phyloP scores from a whole-genome alignment of 1,139 yeast species.

The Yamadazyma diospyri region DNA sequence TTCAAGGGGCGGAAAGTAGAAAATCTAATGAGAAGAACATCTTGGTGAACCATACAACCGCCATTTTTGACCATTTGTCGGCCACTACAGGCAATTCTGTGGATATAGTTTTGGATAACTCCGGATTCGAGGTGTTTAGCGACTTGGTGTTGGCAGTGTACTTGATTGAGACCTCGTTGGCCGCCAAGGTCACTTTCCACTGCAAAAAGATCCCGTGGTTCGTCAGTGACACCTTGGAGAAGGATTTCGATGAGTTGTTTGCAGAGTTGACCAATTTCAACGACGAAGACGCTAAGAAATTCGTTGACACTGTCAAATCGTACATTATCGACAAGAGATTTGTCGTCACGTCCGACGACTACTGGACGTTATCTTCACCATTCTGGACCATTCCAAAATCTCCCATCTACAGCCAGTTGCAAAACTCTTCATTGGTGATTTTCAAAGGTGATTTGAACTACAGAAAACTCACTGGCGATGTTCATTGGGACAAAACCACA shows the following conservation, averaged over 20 bases:
- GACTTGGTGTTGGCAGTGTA: constrained; percentile 77
- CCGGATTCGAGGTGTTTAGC: constrained; percentile 92
- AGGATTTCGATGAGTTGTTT: constrained; percentile 65
- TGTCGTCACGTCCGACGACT: constrained; percentile 58
- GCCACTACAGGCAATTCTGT: constrained; percentile 40
- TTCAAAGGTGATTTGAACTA: constrained; percentile 96
- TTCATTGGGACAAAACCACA: constrained; percentile 82
- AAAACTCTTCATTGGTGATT: constrained; percentile 62
- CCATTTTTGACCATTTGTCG: constrained; percentile 55
- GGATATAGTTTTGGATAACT: constrained; percentile 88
- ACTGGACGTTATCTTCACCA: constrained; percentile 80
- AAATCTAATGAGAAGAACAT: constrained; percentile 81
- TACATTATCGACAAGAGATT: constrained; percentile 53
- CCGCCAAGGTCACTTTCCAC: constrained; percentile 67
- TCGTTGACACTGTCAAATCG: constrained; percentile 41
- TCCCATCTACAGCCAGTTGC: constrained; percentile 30
- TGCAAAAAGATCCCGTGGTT: constrained; percentile 95
- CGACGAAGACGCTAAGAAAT: constrained; percentile 30
- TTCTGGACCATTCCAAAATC: constrained; percentile 62
- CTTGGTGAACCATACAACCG: constrained; percentile 67
- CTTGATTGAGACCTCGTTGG: constrained; percentile 67
- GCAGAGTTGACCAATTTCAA: constrained; percentile 60
- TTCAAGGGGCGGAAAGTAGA: constrained; percentile 88
- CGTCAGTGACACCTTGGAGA: constrained; percentile 91
- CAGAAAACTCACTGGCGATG: constrained; percentile 88